Evolutionary conservation across 768 basidiomycete species (phyloP).

Genomic region (Mycena polygramma): DNA sequence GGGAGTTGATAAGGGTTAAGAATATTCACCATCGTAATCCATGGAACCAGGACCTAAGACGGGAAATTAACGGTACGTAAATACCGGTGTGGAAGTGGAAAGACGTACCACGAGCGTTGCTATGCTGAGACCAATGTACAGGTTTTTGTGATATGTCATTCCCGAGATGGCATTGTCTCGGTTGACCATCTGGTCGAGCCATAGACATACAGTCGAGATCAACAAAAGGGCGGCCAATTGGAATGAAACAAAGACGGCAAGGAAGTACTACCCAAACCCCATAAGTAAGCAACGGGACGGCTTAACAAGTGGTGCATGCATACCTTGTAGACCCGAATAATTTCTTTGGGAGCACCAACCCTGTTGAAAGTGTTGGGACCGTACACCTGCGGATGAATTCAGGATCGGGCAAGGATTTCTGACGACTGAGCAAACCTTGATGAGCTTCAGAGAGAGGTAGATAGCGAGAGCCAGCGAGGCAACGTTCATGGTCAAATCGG

Average conservation of each 20-base stretch:
- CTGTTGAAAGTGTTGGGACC: slow-evolving; percentile 48
- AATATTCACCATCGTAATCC: slow-evolving; percentile 43
- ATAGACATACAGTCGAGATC: slow-evolving; percentile 44
- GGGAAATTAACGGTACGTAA: neutral
- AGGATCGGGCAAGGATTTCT: neutral
- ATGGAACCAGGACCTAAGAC: slow-evolving; percentile 42
- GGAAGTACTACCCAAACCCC: slow-evolving; percentile 40
- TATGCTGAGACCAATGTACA: slow-evolving; percentile 43
- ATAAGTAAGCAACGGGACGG: neutral
- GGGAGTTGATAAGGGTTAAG: neutral
- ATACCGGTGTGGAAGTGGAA: neutral
- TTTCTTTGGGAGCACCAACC: slow-evolving; percentile 50
- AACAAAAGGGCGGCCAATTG: slow-evolving; percentile 47
- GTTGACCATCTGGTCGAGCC: slow-evolving; percentile 47
- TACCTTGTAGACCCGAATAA: slow-evolving; percentile 52
- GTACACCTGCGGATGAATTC: slow-evolving; percentile 23
- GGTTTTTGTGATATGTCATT: slow-evolving; percentile 30
- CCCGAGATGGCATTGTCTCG: slow-evolving; percentile 37
- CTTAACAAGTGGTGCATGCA: slow-evolving; percentile 14
- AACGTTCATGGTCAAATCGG: slow-evolving; percentile 33
- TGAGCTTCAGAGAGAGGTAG: slow-evolving; percentile 35
- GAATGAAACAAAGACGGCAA: slow-evolving; percentile 47
- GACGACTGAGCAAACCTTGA: slow-evolving; percentile 23
- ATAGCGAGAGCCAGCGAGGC: slow-evolving; percentile 22
- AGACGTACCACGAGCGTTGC: slow-evolving; percentile 41